Evolutionary conservation across 2,329 filamentous ascomycete genomes (phyloP).

Genomic region (Cyanodermella asteris): DNA sequence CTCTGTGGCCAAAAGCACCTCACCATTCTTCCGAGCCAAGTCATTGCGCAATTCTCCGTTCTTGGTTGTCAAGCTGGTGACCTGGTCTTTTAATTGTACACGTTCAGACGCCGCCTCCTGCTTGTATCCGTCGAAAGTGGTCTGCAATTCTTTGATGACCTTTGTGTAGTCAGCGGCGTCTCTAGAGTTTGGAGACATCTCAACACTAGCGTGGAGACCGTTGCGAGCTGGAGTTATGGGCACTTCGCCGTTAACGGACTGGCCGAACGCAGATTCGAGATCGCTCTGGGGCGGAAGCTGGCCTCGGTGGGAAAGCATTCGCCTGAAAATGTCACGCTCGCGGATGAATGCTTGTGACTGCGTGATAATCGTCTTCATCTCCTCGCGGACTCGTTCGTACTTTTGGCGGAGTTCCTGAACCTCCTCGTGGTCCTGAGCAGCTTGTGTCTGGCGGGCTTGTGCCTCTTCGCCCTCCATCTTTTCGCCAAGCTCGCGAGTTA

Average conservation of each 20-base stretch:
- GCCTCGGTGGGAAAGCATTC: slow-evolving; percentile 63
- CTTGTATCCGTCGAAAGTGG: slow-evolving; percentile 73
- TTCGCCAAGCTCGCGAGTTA: slow-evolving; percentile 66
- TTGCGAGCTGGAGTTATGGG: slow-evolving; percentile 24
- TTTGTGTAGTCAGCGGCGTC: slow-evolving; percentile 51
- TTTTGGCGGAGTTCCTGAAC: slow-evolving; percentile 52
- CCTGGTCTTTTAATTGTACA: slow-evolving; percentile 62
- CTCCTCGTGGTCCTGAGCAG: slow-evolving; percentile 39
- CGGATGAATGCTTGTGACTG: slow-evolving; percentile 85
- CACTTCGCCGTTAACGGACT: slow-evolving; percentile 36
- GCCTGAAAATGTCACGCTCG: slow-evolving; percentile 93
- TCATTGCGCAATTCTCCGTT: slow-evolving; percentile 68
- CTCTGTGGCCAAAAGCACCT: slow-evolving; percentile 60
- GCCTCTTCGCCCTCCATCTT: slow-evolving; percentile 85
- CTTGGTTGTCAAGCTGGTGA: slow-evolving; percentile 59
- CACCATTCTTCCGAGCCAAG: slow-evolving; percentile 56
- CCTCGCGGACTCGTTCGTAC: slow-evolving; percentile 60
- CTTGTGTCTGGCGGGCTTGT: slow-evolving; percentile 32
- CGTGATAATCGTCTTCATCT: slow-evolving; percentile 58
- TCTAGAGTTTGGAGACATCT: slow-evolving; percentile 27
- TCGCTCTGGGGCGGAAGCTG: slow-evolving; percentile 37
- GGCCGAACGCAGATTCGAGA: slow-evolving; percentile 46
- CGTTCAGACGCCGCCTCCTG: slow-evolving; percentile 68
- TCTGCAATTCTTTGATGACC: slow-evolving; percentile 67
- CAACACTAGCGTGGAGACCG: slow-evolving; percentile 13